Evolutionary conservation across 805 yeast genomes (phyloP).

Genomic region (Candida ulmi): DNA sequence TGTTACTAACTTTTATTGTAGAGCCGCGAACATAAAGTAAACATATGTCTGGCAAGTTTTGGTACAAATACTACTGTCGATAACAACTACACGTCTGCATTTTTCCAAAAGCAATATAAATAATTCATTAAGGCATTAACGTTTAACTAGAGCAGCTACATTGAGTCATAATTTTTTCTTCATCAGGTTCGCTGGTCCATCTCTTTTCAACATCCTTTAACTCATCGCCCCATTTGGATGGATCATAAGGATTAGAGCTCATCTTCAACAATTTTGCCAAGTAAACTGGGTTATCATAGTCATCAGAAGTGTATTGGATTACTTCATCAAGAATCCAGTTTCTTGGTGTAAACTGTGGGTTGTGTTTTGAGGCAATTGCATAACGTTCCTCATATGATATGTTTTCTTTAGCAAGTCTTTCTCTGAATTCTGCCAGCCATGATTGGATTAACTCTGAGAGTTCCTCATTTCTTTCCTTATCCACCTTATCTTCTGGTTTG

Average conservation of each 20-base stretch:
- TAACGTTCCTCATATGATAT: constrained; percentile 35
- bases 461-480: constrained; percentile 33
- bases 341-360: constrained; percentile 80
- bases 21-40: too few species aligned
- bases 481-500: constrained; percentile 25
- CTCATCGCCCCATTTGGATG: constrained; percentile 60
- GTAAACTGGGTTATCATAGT: constrained; percentile 42
- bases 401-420: constrained; percentile 34
- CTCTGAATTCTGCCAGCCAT: constrained; percentile 51
- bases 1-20: too few species aligned
- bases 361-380: constrained; percentile 38
- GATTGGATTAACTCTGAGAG: constrained; percentile 33
- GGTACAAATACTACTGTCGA: too few species aligned
- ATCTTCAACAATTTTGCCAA: constrained; percentile 61
- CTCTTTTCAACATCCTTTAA: constrained; percentile 49
- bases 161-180: constrained; percentile 54
- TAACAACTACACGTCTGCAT: too few species aligned
- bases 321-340: constrained; percentile 87
- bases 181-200: constrained; percentile 52
- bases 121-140: too few species aligned
- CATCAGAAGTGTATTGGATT: constrained; percentile 49
- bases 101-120: too few species aligned
- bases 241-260: constrained; percentile 73
- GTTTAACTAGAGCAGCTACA: constrained; percentile 66
- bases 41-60: too few species aligned